phyloP scores from a whole-genome alignment of 768 basidiomycete species.

The Termitomyces sp. region DNA sequence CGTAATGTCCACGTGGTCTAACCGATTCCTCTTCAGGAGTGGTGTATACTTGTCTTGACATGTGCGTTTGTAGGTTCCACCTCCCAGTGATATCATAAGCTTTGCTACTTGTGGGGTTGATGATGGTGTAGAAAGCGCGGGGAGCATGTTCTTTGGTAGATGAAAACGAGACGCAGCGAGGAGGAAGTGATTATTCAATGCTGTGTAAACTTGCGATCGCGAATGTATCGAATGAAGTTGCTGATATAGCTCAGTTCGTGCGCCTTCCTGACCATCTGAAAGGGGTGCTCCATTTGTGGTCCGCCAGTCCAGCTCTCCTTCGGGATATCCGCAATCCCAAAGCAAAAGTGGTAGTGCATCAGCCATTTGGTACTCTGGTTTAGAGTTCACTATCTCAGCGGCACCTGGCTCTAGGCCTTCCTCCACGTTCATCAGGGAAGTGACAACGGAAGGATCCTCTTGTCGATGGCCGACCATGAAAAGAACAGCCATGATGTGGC shows the following conservation, averaged over 20 bases:
- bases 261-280: conserved; percentile 17
- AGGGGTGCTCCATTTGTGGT: conserved; percentile 21
- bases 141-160: conserved; percentile 27
- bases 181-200: conserved; percentile 63
- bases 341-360: conserved; percentile 87
- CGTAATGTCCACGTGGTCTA: conserved; percentile 64
- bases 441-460: conserved; percentile 67
- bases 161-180: conserved; percentile 50
- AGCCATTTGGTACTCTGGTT: conserved; percentile 93
- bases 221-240: conserved; percentile 49
- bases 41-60: conserved; percentile 53
- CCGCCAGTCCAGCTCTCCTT: conserved; percentile 68
- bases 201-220: conserved; percentile 59
- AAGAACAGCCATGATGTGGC: conserved; percentile 89
- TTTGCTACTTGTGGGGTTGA: background rate
- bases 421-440: conserved; percentile 68
- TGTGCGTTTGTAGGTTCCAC: conserved; percentile 56
- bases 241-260: conserved; percentile 37
- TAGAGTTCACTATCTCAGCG: conserved; percentile 52
- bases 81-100: conserved; percentile 63
- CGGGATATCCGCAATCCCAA: conserved; percentile 80
- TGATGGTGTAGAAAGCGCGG: conserved; percentile 11
- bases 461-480: conserved; percentile 83
- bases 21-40: conserved; percentile 58
- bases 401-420: conserved; percentile 33